A percentile compares a stretch with the other conserved stretches of the same genome.
Evolutionary conservation across 257 asterid genomes (phyloP).

Genomic region (Misopates orontium): DNA sequence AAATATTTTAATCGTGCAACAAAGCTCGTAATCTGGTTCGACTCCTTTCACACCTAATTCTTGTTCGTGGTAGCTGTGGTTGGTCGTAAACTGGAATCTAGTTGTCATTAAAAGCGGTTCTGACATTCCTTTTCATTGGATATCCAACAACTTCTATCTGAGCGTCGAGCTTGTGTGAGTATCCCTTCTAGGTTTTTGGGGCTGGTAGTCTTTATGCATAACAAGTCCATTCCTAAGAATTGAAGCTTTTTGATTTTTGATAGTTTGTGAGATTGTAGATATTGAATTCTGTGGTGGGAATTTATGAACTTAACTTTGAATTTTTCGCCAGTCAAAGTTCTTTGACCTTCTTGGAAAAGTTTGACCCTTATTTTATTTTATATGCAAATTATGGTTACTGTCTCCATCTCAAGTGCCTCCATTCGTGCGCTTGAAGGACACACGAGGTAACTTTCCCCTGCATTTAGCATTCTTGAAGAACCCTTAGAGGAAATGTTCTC

Average conservation of each 20-base stretch:
- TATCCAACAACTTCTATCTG: constrained; percentile 17
- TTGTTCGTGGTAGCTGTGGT: too few species aligned
- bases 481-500: constrained; percentile 16
- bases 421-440: not conserved
- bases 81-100: too few species aligned
- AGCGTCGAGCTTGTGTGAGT: not conserved
- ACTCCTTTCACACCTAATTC: too few species aligned
- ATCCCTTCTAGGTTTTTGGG: constrained; percentile 18
- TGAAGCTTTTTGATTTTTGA: constrained; percentile 11
- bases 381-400: not conserved
- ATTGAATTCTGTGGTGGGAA: constrained; percentile 1
- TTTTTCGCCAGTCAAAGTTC: not conserved
- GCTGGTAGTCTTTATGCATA: constrained; percentile 10
- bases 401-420: constrained; percentile 4
- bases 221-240: not conserved
- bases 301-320: not conserved
- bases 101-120: too few species aligned
- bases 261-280: not conserved
- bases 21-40: too few species aligned
- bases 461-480: not conserved
- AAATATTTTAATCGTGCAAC: too few species aligned
- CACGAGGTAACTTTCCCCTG: constrained; percentile 5
- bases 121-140: not conserved
- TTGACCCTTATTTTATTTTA: constrained; percentile 3
- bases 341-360: not conserved